Base-by-base conservation (phyloP, 2,329 filamentous ascomycete species). In the Colletotrichum acutatum region DNA sequence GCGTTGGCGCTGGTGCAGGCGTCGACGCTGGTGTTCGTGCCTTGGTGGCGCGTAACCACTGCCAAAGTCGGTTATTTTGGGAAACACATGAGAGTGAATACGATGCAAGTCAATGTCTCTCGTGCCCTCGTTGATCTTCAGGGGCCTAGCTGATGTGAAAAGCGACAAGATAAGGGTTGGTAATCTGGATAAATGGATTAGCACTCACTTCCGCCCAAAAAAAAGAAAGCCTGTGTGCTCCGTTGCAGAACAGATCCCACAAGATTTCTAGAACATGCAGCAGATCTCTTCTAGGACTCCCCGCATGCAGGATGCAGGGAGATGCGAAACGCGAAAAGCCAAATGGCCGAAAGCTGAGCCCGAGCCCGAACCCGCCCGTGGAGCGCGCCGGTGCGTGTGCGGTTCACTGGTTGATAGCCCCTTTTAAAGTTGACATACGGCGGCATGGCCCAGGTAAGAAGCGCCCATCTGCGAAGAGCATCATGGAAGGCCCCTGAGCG, bases 401-500 rank as follows among this genome's bases (percentile, higher is more conserved):
- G 63, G 56, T 42, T 42, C 12, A 19, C 14, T 49, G 42, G 7
- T 8, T 49, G 19, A 9, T 49, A n/a, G 49, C 28, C 52, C 58
- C 37, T 71, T 71, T 60, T 68, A 42, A 58, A 49, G 60, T 63
- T 72, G 60, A 60, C 57, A 46, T n/a, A 30, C n/a, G 69, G 30
- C 53, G 42, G 58, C 65, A 34, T 71, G 32, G 11, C 57, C 57
- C 49, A 56, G 56, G 61, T 32, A 46, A 69, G 54, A 52, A 30
- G 37, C 65, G 52, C 32, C 28, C 52, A 54, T 63, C 53, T 63
- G 46, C 56, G 28, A 60, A 62, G 46, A 34, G 58, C 62, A 72
- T 68, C 71, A 72, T 74, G 71, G 71, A 42, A 74, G 68, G 57
- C 30, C 68, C 71, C 62, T 74, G 71, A 59, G 63, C 68, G 71